Evolutionary conservation across 805 yeast species (phyloP), one percentile per base, ranked within the genome.

Genomic region (Jamesozyma lodderae): DNA sequence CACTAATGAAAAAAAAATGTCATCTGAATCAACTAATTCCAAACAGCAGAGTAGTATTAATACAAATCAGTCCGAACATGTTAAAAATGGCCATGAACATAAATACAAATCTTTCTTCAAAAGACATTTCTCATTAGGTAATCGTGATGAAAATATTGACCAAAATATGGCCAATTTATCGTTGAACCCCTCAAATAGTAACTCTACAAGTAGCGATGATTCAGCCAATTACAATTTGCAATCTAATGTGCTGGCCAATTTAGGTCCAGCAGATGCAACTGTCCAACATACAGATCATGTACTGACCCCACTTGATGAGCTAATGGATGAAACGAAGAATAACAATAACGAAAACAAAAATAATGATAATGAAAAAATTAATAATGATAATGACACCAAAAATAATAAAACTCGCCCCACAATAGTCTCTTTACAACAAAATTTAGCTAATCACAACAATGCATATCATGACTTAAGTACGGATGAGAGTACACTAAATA

Each of bases 241-340:
- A 8, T 11, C 8, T 11, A n/a, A n/a, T n/a, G n/a, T n/a, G n/a
- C n/a, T n/a, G n/a, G 29, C 42, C 23, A 47, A 46, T 22, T 52
- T 52, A 6, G 53, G 53, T 1, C 55, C 51, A 17, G 39, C 53
- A 2, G 34, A 42, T 11, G 48, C 56, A 6, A 51, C 53, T 15
- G 56, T 50, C 13, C 44, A 45, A 22, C 49, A 47, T 8, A 45
- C 53, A 11, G 45, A 40, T 22, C 47, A 47, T 31, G 43, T 43
- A 21, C 16, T 30, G 10, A 22, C 39, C 10, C 23, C 34, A 26
- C 14, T 37, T 20, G 25, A 43, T n/a, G 34, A 36, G 30, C 13
- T 9, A 35, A n/a, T 16, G 14, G 3, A 20, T 20, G 31, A 14
- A 8, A 31, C 10, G 20, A 17, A n/a, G 15, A 22, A 33, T 21